Percentiles rank a stretch among this genome's conserved stretches.
Conservation (phyloP, 1,284 basidiomycete genomes). For the Meripilus lineatus region DNA sequence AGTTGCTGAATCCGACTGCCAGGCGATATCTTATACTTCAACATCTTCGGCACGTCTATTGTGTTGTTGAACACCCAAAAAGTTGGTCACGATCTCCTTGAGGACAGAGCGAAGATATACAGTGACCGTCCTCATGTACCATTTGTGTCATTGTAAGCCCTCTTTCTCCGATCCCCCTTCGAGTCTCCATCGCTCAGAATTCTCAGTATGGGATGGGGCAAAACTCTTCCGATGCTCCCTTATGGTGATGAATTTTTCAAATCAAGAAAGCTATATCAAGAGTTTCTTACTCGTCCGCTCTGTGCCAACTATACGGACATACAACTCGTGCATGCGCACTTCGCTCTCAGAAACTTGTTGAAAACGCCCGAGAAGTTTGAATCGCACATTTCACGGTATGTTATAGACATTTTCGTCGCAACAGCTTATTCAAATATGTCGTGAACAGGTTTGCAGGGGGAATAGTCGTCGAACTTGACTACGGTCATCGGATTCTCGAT, state of each 20-base stretch:
- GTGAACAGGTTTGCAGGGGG: background rate
- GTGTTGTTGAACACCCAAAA: constrained; percentile 7
- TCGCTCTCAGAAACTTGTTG: background rate
- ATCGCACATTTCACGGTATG: background rate
- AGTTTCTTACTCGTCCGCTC: background rate
- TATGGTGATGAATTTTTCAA: background rate
- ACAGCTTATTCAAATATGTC: background rate
- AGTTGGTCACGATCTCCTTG: constrained; percentile 13
- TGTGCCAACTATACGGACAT: background rate
- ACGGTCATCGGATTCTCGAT: background rate
- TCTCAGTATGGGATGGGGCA: background rate
- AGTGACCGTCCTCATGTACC: constrained; percentile 7
- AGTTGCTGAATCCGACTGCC: background rate
- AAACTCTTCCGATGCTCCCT: background rate
- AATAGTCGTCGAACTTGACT: background rate
- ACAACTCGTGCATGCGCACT: background rate
- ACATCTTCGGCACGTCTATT: constrained; percentile 9
- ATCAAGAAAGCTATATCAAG: background rate
- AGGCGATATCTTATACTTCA: constrained; percentile 15
- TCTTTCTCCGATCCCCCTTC: too few relatives aligned
- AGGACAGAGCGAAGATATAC: constrained; percentile 13
- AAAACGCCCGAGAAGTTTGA: background rate
- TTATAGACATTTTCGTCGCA: constrained; percentile 3
- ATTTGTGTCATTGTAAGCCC: background rate
- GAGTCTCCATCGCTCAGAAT: too few relatives aligned